Evolutionary conservation across 805 yeast genomes (phyloP).

Genomic region (Candida boidinii): DNA sequence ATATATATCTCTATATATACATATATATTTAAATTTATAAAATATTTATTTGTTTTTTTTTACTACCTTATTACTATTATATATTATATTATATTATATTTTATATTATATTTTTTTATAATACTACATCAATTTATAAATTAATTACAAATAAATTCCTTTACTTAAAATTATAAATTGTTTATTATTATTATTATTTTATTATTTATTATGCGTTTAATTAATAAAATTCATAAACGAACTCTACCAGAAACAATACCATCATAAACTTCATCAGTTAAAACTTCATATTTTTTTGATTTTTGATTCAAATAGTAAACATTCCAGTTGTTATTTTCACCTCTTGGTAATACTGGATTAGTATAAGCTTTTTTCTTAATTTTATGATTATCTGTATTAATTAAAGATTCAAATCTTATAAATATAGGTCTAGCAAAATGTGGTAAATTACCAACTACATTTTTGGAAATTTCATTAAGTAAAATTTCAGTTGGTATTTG

Average conservation of each 20-base stretch:
- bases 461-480: conserved; percentile 26
- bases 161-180: too few relatives aligned
- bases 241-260: conserved; percentile 15
- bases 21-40: too few relatives aligned
- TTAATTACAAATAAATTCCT: too few relatives aligned
- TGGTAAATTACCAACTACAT: conserved; percentile 42
- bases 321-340: conserved; percentile 26
- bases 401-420: conserved; percentile 53
- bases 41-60: too few relatives aligned
- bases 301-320: conserved; percentile 14
- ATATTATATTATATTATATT: too few relatives aligned
- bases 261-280: conserved; percentile 32
- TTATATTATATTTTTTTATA: too few relatives aligned
- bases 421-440: conserved; percentile 74
- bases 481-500: conserved; percentile 18
- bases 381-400: conserved; percentile 68
- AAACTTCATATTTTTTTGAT: conserved; percentile 5
- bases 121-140: too few relatives aligned
- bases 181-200: too few relatives aligned
- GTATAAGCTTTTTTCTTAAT: conserved; percentile 54
- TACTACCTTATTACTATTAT: too few relatives aligned
- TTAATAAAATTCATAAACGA: too few relatives aligned
- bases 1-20: too few relatives aligned
- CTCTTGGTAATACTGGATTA: conserved; percentile 55
- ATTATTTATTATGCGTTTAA: too few relatives aligned